Percentiles rank a stretch among this genome's conserved stretches.
Evolutionary conservation across 352 stramenopile species (phyloP).

Genomic region (Phytophthora pseudosyringae): DNA sequence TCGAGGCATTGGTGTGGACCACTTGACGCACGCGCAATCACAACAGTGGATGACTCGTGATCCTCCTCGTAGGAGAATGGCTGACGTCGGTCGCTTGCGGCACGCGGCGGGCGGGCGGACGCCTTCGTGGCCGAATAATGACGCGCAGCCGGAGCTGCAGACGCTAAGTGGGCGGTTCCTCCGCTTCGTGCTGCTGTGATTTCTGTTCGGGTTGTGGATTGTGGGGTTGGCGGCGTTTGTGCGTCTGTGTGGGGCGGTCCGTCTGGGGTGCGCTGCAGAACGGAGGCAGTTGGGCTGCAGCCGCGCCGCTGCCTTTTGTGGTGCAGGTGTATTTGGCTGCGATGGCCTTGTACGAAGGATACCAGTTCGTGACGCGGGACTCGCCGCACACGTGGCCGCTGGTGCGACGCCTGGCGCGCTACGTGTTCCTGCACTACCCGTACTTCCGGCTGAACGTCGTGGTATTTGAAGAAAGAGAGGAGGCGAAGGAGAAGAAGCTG

Average conservation of each 20-base stretch:
- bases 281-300: constrained; percentile 14
- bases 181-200: constrained; percentile 27
- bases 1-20: neutral
- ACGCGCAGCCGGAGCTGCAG: constrained; percentile 31
- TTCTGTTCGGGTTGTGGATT: constrained; percentile 41
- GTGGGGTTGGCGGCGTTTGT: constrained; percentile 28
- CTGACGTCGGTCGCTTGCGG: neutral
- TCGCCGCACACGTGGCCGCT: constrained; percentile 50
- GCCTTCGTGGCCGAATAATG: constrained; percentile 27
- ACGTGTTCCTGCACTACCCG: constrained; percentile 54
- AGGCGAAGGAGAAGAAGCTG: constrained; percentile 3
- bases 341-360: constrained; percentile 57
- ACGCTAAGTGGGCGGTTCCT: constrained; percentile 22
- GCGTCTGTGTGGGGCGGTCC: constrained; percentile 6
- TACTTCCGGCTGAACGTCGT: constrained; percentile 56
- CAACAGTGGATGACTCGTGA: too few species aligned
- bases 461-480: constrained; percentile 54
- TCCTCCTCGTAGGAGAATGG: too few species aligned
- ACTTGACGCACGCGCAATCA: too few species aligned
- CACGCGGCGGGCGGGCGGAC: constrained; percentile 11
- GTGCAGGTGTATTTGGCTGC: constrained; percentile 40
- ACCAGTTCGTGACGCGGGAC: constrained; percentile 36
- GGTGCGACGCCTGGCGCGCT: constrained; percentile 47
- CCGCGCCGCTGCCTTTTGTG: constrained; percentile 16
- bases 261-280: neutral